Percentiles rank a stretch among this genome's conserved stretches.
phyloP scores from a whole-genome alignment of 2,329 filamentous ascomycete species.

The Fusarium papillatum region DNA sequence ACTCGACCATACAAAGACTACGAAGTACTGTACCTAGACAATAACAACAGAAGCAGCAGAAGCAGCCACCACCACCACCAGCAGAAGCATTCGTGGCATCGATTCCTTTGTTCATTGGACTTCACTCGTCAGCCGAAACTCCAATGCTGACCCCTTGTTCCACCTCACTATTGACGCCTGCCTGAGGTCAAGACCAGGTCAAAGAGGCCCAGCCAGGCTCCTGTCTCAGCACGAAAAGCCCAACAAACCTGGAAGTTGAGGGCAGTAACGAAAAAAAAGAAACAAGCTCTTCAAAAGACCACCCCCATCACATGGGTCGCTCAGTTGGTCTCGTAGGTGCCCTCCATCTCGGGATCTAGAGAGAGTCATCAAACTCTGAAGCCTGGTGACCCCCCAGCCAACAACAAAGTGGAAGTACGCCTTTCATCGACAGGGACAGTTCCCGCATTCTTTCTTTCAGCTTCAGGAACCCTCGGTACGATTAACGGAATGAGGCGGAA shows the following conservation, averaged over 20 bases:
- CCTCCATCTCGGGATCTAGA: slow-evolving; percentile 34
- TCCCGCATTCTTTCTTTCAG: slow-evolving; percentile 15
- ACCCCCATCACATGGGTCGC: slow-evolving; percentile 26
- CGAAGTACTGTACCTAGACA: background rate
- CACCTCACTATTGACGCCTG: slow-evolving; percentile 21
- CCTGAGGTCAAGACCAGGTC: slow-evolving; percentile 4
- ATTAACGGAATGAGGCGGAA: slow-evolving; percentile 5
- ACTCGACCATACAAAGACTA: background rate
- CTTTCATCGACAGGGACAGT: slow-evolving; percentile 33
- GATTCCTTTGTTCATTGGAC: background rate
- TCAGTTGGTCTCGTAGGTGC: slow-evolving; percentile 9
- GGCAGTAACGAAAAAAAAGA: background rate
- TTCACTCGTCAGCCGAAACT: background rate
- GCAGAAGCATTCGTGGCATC: background rate
- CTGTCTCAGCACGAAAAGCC: slow-evolving; percentile 16
- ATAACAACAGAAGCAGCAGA: background rate
- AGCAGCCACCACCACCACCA: background rate
- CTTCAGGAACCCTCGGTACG: slow-evolving; percentile 5
- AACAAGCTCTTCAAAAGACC: background rate
- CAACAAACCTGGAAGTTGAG: slow-evolving; percentile 10
- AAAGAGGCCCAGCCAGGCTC: background rate
- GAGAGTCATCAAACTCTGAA: background rate
- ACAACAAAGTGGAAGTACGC: slow-evolving; percentile 2
- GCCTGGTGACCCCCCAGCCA: slow-evolving; percentile 11
- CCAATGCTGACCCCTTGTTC: slow-evolving; percentile 12